These are phyloP conservation scores for Reutealis trisperma DNA, from an alignment of 345 rosid genomes.

Conservation along the genomic window DNA sequence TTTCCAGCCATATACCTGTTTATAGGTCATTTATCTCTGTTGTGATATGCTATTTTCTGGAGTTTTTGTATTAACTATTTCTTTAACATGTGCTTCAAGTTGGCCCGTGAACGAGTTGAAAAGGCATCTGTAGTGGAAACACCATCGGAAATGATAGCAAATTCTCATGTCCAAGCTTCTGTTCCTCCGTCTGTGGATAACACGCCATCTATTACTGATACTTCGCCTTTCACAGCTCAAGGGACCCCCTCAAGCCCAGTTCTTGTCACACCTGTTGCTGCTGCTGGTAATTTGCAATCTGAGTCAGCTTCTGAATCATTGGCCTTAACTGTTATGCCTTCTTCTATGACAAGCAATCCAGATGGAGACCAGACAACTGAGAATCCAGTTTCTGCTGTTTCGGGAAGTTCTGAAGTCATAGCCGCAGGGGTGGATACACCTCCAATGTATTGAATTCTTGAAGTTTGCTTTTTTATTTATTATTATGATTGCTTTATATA, in stretches of 20 bases:
- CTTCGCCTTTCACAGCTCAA: slow-evolving; percentile 36
- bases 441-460: slow-evolving; percentile 48
- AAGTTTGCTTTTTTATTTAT: background rate
- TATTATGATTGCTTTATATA: background rate
- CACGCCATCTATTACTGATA: slow-evolving; percentile 41
- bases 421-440: slow-evolving; percentile 29
- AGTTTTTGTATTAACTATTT: slow-evolving; percentile 9
- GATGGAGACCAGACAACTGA: slow-evolving; percentile 41
- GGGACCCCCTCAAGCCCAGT: slow-evolving; percentile 58
- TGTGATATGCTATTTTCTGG: slow-evolving; percentile 10
- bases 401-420: slow-evolving; percentile 49
- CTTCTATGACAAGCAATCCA: slow-evolving; percentile 36
- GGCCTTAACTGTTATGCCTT: slow-evolving; percentile 38
- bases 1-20: slow-evolving; percentile 28
- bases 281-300: slow-evolving; percentile 39
- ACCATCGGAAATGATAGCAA: slow-evolving; percentile 33
- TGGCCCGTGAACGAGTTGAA: slow-evolving; percentile 78
- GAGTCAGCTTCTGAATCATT: slow-evolving; percentile 44
- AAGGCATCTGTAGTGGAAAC: slow-evolving; percentile 39
- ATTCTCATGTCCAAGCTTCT: slow-evolving; percentile 32
- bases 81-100: slow-evolving; percentile 41
- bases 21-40: background rate
- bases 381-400: slow-evolving; percentile 37
- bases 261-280: slow-evolving; percentile 44
- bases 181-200: slow-evolving; percentile 30